Percentiles rank a stretch among this genome's conserved stretches.
These are phyloP conservation scores for Phytopythium kandeliae DNA, from an alignment of 352 stramenopile species.

Conservation along the genomic window DNA sequence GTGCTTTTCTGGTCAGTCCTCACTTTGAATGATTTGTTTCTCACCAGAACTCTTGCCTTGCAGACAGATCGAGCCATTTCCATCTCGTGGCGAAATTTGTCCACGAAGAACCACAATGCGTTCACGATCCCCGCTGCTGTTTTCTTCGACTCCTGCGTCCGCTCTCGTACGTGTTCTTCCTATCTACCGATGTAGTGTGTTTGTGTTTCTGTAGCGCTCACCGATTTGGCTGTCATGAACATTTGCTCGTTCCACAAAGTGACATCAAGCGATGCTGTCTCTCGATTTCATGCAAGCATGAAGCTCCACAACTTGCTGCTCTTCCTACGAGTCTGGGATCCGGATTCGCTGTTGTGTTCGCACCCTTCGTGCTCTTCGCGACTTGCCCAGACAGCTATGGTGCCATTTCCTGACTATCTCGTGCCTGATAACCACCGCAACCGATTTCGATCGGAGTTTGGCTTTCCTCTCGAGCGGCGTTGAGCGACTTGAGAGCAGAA, in stretches of 20 bases:
- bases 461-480: slow-evolving; percentile 18
- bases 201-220: not conserved
- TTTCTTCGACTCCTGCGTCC: slow-evolving; percentile 43
- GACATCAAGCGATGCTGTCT: slow-evolving; percentile 8
- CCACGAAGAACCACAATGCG: slow-evolving; percentile 26
- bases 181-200: not conserved
- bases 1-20: slow-evolving; percentile 12
- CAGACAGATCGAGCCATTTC: slow-evolving; percentile 37
- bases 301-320: slow-evolving; percentile 44
- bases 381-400: slow-evolving; percentile 19
- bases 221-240: not conserved
- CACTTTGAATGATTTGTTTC: not conserved
- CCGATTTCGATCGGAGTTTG: slow-evolving; percentile 29
- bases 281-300: slow-evolving; percentile 33
- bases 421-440: slow-evolving; percentile 11
- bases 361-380: slow-evolving; percentile 15
- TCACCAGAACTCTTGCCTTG: not conserved
- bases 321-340: slow-evolving; percentile 54
- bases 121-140: slow-evolving; percentile 28
- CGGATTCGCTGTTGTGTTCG: slow-evolving; percentile 18
- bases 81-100: slow-evolving; percentile 44
- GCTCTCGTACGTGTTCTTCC: slow-evolving; percentile 14
- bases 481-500: not conserved
- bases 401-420: slow-evolving; percentile 31
- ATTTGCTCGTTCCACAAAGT: slow-evolving; percentile 13